phyloP scores from a whole-genome alignment of 2,329 filamentous ascomycete species.

The Colletotrichum sp. region DNA sequence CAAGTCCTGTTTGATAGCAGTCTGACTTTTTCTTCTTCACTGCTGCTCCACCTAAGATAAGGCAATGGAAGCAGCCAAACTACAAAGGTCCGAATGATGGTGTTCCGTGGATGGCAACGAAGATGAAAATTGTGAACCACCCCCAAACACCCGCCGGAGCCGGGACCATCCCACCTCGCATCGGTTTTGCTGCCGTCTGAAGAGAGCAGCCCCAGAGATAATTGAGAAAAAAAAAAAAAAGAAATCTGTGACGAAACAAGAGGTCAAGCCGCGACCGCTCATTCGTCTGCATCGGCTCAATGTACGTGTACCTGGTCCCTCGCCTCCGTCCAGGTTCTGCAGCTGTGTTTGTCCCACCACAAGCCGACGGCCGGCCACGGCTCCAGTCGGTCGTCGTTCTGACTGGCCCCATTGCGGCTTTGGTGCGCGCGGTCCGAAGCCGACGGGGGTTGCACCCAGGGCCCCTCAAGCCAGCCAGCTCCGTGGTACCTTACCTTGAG shows the following conservation, averaged over 20 bases:
- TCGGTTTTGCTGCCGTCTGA: not conserved
- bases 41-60: not conserved
- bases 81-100: not conserved
- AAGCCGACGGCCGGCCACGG: slow-evolving; percentile 20
- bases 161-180: not conserved
- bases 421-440: slow-evolving; percentile 18
- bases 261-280: slow-evolving; percentile 14
- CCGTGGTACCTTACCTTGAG: not conserved
- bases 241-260: slow-evolving; percentile 21
- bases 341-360: slow-evolving; percentile 8
- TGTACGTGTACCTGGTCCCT: not conserved
- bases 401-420: slow-evolving; percentile 16
- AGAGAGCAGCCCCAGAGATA: not conserved
- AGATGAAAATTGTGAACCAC: not conserved
- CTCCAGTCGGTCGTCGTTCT: slow-evolving; percentile 20
- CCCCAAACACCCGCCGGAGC: not conserved
- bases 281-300: slow-evolving; percentile 10
- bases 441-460: not conserved
- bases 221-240: not conserved
- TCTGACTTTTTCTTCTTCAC: not conserved
- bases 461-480: not conserved
- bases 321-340: not conserved
- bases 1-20: not conserved
- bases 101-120: not conserved
- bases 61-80: not conserved